Evolutionary conservation across 2,329 filamentous ascomycete species (phyloP).

Genomic region (Fusarium sp.): DNA sequence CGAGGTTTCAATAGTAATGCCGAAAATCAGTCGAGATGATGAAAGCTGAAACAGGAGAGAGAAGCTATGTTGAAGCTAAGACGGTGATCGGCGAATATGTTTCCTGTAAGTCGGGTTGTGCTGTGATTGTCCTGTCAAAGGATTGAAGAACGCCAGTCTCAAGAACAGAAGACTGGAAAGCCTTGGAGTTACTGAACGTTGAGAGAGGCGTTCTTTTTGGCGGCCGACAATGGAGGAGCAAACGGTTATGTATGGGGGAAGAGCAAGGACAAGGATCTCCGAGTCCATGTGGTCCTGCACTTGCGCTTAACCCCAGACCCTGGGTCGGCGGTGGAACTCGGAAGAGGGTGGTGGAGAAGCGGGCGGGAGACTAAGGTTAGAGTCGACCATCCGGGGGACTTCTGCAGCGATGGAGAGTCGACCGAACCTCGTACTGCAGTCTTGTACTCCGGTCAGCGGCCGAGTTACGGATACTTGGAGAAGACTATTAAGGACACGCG

Average conservation of each 20-base stretch:
- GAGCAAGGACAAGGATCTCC: slow-evolving; percentile 36
- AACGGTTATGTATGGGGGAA: slow-evolving; percentile 45
- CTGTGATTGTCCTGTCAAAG: not conserved
- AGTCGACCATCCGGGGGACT: slow-evolving; percentile 39
- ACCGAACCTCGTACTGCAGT: slow-evolving; percentile 17
- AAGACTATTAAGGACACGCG: slow-evolving; percentile 4
- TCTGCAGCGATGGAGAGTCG: slow-evolving; percentile 39
- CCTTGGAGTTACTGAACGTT: slow-evolving; percentile 24
- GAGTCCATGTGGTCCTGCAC: slow-evolving; percentile 22
- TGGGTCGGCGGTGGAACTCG: slow-evolving; percentile 38
- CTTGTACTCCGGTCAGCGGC: slow-evolving; percentile 24
- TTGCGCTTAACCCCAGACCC: slow-evolving; percentile 40
- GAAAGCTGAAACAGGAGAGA: slow-evolving; percentile 12
- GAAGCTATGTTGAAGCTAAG: slow-evolving; percentile 6
- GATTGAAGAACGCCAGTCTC: slow-evolving; percentile 17
- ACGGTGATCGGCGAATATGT: not conserved
- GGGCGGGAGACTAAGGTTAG: slow-evolving; percentile 27
- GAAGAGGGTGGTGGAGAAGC: slow-evolving; percentile 44
- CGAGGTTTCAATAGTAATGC: slow-evolving; percentile 20
- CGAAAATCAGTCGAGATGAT: slow-evolving; percentile 31
- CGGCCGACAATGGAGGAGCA: slow-evolving; percentile 40
- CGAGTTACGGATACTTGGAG: slow-evolving; percentile 5
- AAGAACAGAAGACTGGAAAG: slow-evolving; percentile 14
- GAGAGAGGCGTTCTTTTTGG: slow-evolving; percentile 28
- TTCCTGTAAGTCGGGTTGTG: not conserved